Base-by-base conservation (phyloP, 2,329 filamentous ascomycete genomes). In the Colletotrichum acutatum region DNA sequence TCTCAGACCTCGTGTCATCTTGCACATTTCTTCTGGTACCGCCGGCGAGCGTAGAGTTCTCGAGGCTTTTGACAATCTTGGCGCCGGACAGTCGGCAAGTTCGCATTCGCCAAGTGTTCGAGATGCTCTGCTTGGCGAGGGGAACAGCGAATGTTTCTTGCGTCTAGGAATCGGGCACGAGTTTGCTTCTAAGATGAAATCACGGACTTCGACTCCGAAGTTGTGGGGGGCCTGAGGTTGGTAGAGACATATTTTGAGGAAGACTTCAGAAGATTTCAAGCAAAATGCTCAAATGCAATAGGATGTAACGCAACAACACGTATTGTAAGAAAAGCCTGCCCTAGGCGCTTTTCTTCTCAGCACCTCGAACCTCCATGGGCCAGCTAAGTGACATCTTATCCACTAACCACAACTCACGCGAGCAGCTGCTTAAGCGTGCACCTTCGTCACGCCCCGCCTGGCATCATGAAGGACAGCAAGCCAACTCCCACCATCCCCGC, bases 401-500 rank as follows among this genome's bases (percentile, higher is more conserved):
- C 7, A 49, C 11, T 0, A 22, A 8, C 19, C 7, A 22, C 37
- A 49, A 1, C 42, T 49, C 16, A 3, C 8, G 42, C 42, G 19
- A 9, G 42, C 7, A 49, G 19, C 16, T n/a, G 8, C 8, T n/a
- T 3, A n/a, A 19, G 19, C 42, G n/a, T 49, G 16, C 7, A 11
- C 42, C 8, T 49, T 9, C 16, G 42, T 22, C 3, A 49, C 19
- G 19, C 19, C n/a, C 22, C 2, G 6, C 22, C 11, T 24, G 4
- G n/a, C 8, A 1, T 16, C 53, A 70, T 70, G 1, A 8, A 1
- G 22, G 14, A 6, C 11, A 22, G 26, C 19, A 24, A n/a, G 61
- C 28, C 4, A 0, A 0, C 0, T 3, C 1, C 6, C 3, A 11
- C 0, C 19, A 69, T 42, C 61, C 42, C 34, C 52, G 60, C 12